These are phyloP conservation scores for Paramecium caudatum DNA, from an alignment of 73 alveolate species.

Conservation along the genomic window DNA sequence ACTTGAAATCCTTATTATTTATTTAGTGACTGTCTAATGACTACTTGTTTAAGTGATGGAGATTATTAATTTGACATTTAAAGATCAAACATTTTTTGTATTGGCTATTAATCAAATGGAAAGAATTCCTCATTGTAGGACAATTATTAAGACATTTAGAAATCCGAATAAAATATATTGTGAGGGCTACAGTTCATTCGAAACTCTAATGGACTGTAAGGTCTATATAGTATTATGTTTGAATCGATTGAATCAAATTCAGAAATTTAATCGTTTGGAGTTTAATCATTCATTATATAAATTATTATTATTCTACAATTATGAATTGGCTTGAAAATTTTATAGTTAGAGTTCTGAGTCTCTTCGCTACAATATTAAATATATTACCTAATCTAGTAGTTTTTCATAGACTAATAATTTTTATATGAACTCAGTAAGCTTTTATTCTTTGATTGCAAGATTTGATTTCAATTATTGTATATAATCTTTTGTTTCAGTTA, in stretches of 20 bases:
- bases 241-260: slow-evolving; percentile 29
- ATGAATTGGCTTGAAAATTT: no score
- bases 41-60: slow-evolving; percentile 15
- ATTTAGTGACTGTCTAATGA: slow-evolving; percentile 10
- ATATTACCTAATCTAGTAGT: background rate
- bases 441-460: background rate
- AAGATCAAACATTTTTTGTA: slow-evolving; percentile 35
- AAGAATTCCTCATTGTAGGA: background rate
- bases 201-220: slow-evolving; percentile 41
- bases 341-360: no score
- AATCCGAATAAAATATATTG: slow-evolving; percentile 2
- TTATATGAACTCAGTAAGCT: background rate
- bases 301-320: background rate
- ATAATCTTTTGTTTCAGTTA: background rate
- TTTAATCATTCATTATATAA: slow-evolving; percentile 38
- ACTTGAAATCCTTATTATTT: slow-evolving; percentile 32
- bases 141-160: background rate
- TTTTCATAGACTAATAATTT: background rate
- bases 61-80: slow-evolving; percentile 10
- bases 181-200: background rate
- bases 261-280: slow-evolving; percentile 35
- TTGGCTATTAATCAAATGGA: slow-evolving; percentile 26
- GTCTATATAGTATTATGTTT: background rate
- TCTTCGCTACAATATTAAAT: no score
- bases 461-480: background rate